Evolutionary conservation across 1,284 basidiomycete genomes (phyloP).

Genomic region (Coriolopsis trogii): DNA sequence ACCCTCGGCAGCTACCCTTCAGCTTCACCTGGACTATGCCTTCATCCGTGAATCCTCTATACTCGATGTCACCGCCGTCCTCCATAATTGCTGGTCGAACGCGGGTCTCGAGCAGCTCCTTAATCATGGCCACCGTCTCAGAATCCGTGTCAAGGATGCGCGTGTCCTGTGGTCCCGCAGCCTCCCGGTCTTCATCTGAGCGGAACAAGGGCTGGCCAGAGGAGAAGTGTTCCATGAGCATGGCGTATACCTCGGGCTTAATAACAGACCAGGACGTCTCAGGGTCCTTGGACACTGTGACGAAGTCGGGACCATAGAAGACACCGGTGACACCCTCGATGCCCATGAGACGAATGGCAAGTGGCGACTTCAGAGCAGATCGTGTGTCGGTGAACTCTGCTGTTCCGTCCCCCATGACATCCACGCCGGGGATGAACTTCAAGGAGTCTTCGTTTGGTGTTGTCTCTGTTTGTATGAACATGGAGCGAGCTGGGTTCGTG

Average conservation of each 20-base stretch:
- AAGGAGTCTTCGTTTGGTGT: conserved; percentile 98
- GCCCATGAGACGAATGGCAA: conserved; percentile 92
- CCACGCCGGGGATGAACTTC: conserved; percentile 94
- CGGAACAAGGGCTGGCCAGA: conserved; percentile 87
- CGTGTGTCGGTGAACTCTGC: conserved; percentile 94
- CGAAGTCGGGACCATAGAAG: conserved; percentile 98
- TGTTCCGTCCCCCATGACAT: conserved; percentile 80
- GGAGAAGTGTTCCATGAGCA: conserved; percentile 97
- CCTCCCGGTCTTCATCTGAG: conserved; percentile 73
- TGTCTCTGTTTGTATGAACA: conserved; percentile 98
- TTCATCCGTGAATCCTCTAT: conserved; percentile 71
- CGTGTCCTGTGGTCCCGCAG: conserved; percentile 92
- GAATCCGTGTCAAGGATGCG: conserved; percentile 93
- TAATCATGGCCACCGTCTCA: conserved; percentile 99
- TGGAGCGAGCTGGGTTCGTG: conserved; percentile 68
- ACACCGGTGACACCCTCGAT: conserved; percentile 89
- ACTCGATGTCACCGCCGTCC: conserved; percentile 91
- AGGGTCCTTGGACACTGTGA: conserved; percentile 92
- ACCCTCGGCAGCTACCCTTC: conserved; percentile 97
- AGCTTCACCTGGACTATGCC: conserved; percentile 77
- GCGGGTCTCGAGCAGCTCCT: conserved; percentile 93
- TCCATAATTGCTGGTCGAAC: conserved; percentile 97
- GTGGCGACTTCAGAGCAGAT: conserved; percentile 82
- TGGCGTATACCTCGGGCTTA: conserved; percentile 99
- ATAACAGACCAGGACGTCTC: conserved; percentile 87